Evolutionary conservation across 2,329 filamentous ascomycete species (phyloP).

Genomic region (Fusarium pininemorale): DNA sequence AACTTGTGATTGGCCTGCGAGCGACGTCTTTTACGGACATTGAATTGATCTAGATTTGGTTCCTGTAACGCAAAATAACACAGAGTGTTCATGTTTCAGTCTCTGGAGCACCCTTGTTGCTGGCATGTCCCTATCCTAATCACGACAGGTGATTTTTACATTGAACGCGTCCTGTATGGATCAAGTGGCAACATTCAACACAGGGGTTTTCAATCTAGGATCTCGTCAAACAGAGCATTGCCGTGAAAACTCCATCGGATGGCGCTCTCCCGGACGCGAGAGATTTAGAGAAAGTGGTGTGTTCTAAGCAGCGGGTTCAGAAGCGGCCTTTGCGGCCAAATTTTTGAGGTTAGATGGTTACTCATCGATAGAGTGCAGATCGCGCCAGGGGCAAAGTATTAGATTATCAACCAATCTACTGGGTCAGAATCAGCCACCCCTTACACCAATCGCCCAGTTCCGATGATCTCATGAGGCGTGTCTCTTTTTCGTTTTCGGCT

Average conservation of each 20-base stretch:
- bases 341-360: conserved; percentile 23
- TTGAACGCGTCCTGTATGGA: conserved; percentile 32
- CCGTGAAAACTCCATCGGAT: conserved; percentile 21
- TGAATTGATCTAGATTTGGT: conserved; percentile 24
- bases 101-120: conserved; percentile 18
- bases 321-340: conserved; percentile 13
- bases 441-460: conserved; percentile 15
- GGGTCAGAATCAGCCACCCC: conserved; percentile 17
- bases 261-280: conserved; percentile 21
- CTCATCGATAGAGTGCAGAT: conserved; percentile 19
- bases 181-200: conserved; percentile 22
- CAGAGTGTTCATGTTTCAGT: not conserved
- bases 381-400: conserved; percentile 20
- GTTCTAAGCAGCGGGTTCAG: not conserved
- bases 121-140: conserved; percentile 20
- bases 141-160: conserved; percentile 40
- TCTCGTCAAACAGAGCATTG: conserved; percentile 23
- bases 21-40: not conserved
- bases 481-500: conserved; percentile 39
- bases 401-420: conserved; percentile 35
- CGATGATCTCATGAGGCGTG: conserved; percentile 26
- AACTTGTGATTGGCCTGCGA: not conserved
- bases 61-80: not conserved
- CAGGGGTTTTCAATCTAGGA: conserved; percentile 18
- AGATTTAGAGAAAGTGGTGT: conserved; percentile 22